Base-by-base conservation (phyloP, 2,329 filamentous ascomycete species). In the Exserohilum rostratum region DNA sequence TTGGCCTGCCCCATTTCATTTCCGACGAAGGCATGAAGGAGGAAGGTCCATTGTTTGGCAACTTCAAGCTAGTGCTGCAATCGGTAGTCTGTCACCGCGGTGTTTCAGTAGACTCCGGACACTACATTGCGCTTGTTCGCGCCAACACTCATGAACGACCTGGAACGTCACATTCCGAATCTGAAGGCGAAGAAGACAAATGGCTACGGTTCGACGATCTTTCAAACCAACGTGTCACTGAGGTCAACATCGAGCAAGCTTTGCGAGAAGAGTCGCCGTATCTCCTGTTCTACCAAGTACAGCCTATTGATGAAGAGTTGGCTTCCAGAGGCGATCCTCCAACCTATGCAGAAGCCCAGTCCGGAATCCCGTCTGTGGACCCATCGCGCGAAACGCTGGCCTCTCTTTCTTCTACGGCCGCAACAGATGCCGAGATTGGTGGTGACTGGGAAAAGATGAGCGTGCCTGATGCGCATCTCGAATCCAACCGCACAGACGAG, bases 151-250 rank as follows among this genome's bases (percentile, higher is more conserved):
- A 55, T 6, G 56, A 72, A 49, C 69, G 67, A 34, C 62, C 64
- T 78, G 7, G 83, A 82, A 67, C 59, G 17, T 59, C 66, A 1
- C 42, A 81, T 79, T 66, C 81, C 72, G 61, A 84, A 83, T 68
- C 64, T 22, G 72, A 72, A 31, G 63, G 70, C 12, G 62, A 64
- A 11, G 85, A 87, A 60, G 56, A 61, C 17, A 52, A 62, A 12
- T 99, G 95, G 95, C 87, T 96, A 72, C 89, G 88, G 33, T 97
- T 96, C 66, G 95, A 99, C 70, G 95, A 99, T 71, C 80, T 98
- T n/a, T 79, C 85, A 0, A 79, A 84, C 31, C 82, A 87, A 51
- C 85, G 93, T 22, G 89, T 98, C 3, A 83, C 82, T 0, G 83
- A 89, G 50, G 87, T 97, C 44, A 86, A 96, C 66, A 89, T 97